Evolutionary conservation across 208 protist genomes (phyloP), one percentile per base, ranked within the genome.

Genomic region (Leishmania aethiopica): DNA sequence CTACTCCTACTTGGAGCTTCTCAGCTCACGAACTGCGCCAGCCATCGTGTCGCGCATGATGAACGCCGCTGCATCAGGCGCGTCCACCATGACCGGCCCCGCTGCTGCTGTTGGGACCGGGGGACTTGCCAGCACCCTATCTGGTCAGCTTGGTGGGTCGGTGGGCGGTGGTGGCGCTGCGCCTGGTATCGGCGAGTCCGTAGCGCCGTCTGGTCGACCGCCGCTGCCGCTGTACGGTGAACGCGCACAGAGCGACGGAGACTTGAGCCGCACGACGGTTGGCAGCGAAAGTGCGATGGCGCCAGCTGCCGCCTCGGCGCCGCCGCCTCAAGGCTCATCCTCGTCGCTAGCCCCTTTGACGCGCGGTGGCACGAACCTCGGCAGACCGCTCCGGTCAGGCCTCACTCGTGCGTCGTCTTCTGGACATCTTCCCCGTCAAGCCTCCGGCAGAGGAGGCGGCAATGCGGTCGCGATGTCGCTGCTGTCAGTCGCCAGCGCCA

Each of bases 1-100:
- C 35, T 96, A 91, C 72, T 49, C 78, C 13, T 87, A 89, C 37
- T 83, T 96, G 13, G 92, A 93, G 78, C 64, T 86, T 42, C 73
- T 97, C 47, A 92, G 94, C 77, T 76, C 80, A 11, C 90, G 91
- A 51, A 82, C 85, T 3, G 84, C 84, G 45, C 83, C 86, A 15
- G 88, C 78, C 0, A 81, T 85, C 17, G 84, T 81, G 55, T 84
- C 81, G 60, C 60, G 86, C 53, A 67, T 88, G 57, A 71, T 90
- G 67, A 81, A 82, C 62, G 71, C 84, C 17, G 57, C 84, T 4
- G 59, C 64, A 2, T 11, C 83, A 7, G 81, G 72, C 11, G 37
- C 10, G 25, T 51, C 45, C 3, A 32, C 67, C 22, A 42, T 47
- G 73, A 60, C 35, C 59, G 67, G 67, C 6, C 22, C 71, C n/a